phyloP scores from a whole-genome alignment of 805 yeast species.

The Suhomyces faveliae region DNA sequence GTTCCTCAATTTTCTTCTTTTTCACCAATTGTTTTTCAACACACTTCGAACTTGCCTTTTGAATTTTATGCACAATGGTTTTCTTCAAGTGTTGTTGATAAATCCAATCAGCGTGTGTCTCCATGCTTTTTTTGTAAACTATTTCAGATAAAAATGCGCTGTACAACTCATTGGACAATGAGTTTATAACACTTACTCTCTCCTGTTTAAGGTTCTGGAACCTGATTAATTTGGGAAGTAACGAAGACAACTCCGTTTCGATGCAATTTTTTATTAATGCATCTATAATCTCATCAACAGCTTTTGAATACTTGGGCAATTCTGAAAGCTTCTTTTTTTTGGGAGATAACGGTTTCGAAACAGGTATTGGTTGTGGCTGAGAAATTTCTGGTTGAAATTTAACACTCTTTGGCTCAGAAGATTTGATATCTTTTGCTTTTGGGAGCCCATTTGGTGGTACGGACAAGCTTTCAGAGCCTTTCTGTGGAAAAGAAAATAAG shows the following conservation, averaged over 20 bases:
- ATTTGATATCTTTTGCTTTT: conserved; percentile 1
- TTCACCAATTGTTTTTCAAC: conserved; percentile 23
- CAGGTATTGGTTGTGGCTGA: background rate
- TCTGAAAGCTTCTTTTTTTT: conserved; percentile 23
- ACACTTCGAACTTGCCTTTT: conserved; percentile 19
- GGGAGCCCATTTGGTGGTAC: background rate
- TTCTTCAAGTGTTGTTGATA: conserved; percentile 31
- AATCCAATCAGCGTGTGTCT: conserved; percentile 45
- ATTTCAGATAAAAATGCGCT: conserved; percentile 62
- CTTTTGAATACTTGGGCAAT: conserved; percentile 24
- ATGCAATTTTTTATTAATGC: conserved; percentile 2
- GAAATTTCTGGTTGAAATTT: background rate
- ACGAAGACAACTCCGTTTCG: conserved; percentile 19
- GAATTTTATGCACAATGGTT: conserved; percentile 31
- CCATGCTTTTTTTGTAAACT: conserved; percentile 41
- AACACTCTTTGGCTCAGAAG: background rate
- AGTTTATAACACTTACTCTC: conserved; percentile 26
- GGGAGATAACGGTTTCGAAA: background rate
- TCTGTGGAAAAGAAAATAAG: background rate
- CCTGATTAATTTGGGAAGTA: conserved; percentile 26
- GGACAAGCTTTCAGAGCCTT: background rate
- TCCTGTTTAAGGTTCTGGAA: conserved; percentile 21
- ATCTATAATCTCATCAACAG: conserved; percentile 23
- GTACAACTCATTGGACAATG: conserved; percentile 51
- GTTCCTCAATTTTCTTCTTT: conserved; percentile 35